Evolutionary conservation across 768 basidiomycete species (phyloP).

Genomic region (Tulasnella sp.): DNA sequence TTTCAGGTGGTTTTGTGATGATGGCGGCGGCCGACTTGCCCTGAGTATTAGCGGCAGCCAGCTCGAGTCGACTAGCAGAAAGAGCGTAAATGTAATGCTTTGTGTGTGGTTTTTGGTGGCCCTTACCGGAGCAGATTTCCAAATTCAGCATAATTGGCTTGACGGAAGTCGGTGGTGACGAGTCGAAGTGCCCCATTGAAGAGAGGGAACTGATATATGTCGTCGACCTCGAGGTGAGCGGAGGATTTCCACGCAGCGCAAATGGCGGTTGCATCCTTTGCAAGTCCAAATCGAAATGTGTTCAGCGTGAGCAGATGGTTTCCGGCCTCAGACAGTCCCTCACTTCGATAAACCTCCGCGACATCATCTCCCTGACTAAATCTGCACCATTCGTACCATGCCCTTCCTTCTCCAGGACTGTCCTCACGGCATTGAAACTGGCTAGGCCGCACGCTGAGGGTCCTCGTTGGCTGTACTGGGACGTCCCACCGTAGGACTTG

Average conservation of each 20-base stretch:
- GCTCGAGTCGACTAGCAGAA: neutral
- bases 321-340: slow-evolving; percentile 8
- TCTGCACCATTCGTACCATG: slow-evolving; percentile 41
- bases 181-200: slow-evolving; percentile 48
- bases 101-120: neutral
- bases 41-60: neutral
- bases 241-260: slow-evolving; percentile 59
- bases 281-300: neutral
- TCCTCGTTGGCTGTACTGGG: slow-evolving; percentile 58
- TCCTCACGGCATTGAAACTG: slow-evolving; percentile 63
- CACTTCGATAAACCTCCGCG: slow-evolving; percentile 48
- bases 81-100: neutral
- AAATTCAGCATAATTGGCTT: slow-evolving; percentile 24
- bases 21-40: slow-evolving; percentile 46
- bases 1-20: slow-evolving; percentile 74
- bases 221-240: slow-evolving; percentile 61
- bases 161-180: slow-evolving; percentile 22
- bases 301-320: neutral
- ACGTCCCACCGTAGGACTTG: slow-evolving; percentile 51
- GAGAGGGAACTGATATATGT: slow-evolving; percentile 54
- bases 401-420: slow-evolving; percentile 50
- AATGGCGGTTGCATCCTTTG: slow-evolving; percentile 60
- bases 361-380: slow-evolving; percentile 46
- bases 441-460: slow-evolving; percentile 68
- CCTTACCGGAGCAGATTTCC: slow-evolving; percentile 3